Base-by-base conservation (phyloP, 2,329 filamentous ascomycete genomes). In the Ophiocordyceps camponoti-floridani region DNA sequence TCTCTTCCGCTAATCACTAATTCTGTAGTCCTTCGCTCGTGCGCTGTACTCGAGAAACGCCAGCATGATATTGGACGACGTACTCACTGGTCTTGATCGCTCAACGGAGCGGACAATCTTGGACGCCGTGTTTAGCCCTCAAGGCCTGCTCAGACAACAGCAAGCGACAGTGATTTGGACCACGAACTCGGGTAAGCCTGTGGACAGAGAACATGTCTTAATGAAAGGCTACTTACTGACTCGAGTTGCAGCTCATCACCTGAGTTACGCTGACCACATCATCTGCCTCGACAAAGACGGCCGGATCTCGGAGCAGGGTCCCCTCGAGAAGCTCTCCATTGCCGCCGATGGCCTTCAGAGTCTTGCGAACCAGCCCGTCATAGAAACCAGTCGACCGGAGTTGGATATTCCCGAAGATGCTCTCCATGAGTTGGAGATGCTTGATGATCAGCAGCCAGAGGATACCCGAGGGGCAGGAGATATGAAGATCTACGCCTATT, bases 31-130 rank as follows among this genome's bases (percentile, higher is more conserved):
- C 6, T 46, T 57, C 3, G 55, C 54, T 4, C 50, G 55, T 9
- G 54, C 55, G 4, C 40, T 56, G 0, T 57, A 53, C 33, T 53
- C 51, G 0, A 44, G 49, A n/a, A 50, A 49, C 12, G 31, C 46
- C 2, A 46, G 60, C 8, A 44, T 60, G 2, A 48, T 62, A 7
- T 47, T 62, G 1, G 60, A 62, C 28, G 60, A 62, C 31, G 54
- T 58, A 6, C 50, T 62, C 14, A 60, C 56, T 1, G 60, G 59
- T 4, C 53, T 64, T 3, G 62, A 64, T 44, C 51, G 56, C 6
- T 51, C 60, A 8, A 66, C 64, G 0, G 61, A 65, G 42, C 51
- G 59, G 23, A 54, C 56, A 10, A 59, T 66, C 1, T 61, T 64
- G 31, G 49, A 54, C 0, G 51, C 52, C 2, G 57, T 66, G 0